Evolutionary conservation across 805 yeast species (phyloP).

Genomic region (Saccharomycopsis fibuligera): DNA sequence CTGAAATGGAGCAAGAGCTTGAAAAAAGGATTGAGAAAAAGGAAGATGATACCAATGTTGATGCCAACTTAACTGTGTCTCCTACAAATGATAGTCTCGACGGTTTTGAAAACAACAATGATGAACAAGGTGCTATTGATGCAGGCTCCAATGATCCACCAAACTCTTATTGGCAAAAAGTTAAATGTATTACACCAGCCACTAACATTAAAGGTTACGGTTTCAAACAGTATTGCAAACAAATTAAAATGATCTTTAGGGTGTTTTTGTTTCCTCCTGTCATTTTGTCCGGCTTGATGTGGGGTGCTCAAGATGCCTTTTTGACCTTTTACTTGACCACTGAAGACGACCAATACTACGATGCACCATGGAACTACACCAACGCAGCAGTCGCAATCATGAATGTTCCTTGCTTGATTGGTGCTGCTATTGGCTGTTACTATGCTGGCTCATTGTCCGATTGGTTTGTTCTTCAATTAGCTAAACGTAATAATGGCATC

Average conservation of each 20-base stretch:
- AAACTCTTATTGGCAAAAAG: conserved; percentile 39
- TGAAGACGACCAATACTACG: conserved; percentile 61
- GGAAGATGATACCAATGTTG: conserved; percentile 3
- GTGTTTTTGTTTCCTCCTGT: conserved; percentile 63
- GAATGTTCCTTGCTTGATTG: conserved; percentile 66
- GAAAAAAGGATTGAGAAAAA: conserved; percentile 16
- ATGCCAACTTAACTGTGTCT: conserved; percentile 25
- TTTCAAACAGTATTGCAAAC: conserved; percentile 53
- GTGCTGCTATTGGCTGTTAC: conserved; percentile 60
- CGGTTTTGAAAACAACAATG: conserved; percentile 17
- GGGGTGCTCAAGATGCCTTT: conserved; percentile 79
- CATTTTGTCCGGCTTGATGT: conserved; percentile 58
- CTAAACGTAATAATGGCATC: conserved; percentile 53
- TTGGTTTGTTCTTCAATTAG: conserved; percentile 53
- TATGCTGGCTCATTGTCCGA: conserved; percentile 59
- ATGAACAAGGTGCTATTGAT: conserved; percentile 16
- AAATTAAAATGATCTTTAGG: conserved; percentile 43
- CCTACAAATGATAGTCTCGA: conserved; percentile 15
- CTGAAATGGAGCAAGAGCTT: conserved; percentile 2
- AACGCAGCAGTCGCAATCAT: conserved; percentile 65
- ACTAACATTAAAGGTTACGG: conserved; percentile 59
- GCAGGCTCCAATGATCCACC: conserved; percentile 36
- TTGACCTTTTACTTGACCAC: conserved; percentile 69
- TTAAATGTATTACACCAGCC: conserved; percentile 48
- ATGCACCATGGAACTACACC: conserved; percentile 59